Evolutionary conservation across 2,329 filamentous ascomycete genomes (phyloP).

Genomic region (Myriosclerotinia scirpicola): DNA sequence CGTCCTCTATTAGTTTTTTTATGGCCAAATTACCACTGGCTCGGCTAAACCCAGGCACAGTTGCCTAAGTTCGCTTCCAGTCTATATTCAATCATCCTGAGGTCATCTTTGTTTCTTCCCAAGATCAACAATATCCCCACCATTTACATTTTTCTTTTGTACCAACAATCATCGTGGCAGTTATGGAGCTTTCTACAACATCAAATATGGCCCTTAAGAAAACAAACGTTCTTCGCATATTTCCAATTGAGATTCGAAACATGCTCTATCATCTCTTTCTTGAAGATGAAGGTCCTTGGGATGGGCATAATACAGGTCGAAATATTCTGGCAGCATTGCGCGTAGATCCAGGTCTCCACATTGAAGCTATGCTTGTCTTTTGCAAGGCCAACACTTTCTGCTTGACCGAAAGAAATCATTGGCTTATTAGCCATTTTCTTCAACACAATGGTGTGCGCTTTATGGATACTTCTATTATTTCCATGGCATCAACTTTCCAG

Average conservation of each 20-base stretch:
- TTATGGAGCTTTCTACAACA: neutral
- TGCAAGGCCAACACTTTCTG: conserved; percentile 7
- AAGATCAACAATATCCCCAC: neutral
- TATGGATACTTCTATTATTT: conserved; percentile 6
- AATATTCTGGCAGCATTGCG: conserved; percentile 8
- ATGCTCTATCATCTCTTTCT: conserved; percentile 13
- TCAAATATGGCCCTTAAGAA: neutral
- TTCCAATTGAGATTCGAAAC: neutral
- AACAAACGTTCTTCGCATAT: neutral
- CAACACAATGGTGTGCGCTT: neutral
- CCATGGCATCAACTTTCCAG: neutral
- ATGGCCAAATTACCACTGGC: neutral
- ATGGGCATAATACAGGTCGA: neutral
- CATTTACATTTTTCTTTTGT: neutral
- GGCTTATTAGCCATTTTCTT: neutral
- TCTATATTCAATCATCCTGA: neutral
- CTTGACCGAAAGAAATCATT: neutral
- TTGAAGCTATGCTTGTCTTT: conserved; percentile 14
- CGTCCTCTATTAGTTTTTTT: neutral
- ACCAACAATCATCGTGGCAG: neutral
- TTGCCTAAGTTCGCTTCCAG: neutral
- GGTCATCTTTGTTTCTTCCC: neutral
- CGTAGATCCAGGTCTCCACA: neutral
- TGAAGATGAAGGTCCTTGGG: neutral
- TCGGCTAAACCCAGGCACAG: neutral